A percentile compares a stretch with the other conserved stretches of the same genome.
phyloP scores from a whole-genome alignment of 2,329 filamentous ascomycete species.

The Cercospora citrullina region DNA sequence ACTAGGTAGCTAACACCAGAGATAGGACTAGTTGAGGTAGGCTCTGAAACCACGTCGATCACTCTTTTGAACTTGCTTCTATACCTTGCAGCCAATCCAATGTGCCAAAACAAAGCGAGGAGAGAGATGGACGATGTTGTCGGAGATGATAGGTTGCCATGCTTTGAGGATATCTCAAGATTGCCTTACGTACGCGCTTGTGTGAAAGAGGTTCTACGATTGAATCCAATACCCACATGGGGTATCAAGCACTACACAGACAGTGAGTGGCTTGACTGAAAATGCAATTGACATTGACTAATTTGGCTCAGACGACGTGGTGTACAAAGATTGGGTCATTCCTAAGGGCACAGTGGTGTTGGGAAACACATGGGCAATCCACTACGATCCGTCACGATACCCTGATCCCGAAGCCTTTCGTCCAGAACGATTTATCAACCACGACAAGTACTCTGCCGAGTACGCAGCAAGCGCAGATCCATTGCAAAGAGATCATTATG shows the following conservation, averaged over 20 bases:
- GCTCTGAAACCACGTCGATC: conserved; percentile 8
- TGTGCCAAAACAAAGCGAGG: conserved; percentile 25
- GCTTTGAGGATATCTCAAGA: conserved; percentile 29
- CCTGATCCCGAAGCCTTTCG: conserved; percentile 14
- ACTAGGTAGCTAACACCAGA: background rate
- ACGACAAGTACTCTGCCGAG: background rate
- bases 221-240: conserved; percentile 28
- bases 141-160: conserved; percentile 29
- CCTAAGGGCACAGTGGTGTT: conserved; percentile 12
- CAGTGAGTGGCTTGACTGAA: background rate
- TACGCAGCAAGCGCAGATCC: conserved; percentile 3
- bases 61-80: conserved; percentile 16
- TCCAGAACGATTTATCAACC: conserved; percentile 15
- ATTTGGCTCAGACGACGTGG: conserved; percentile 35
- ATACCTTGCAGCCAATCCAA: background rate
- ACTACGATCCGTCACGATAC: conserved; percentile 15
- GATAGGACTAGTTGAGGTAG: conserved; percentile 10
- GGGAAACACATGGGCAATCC: conserved; percentile 11
- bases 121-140: conserved; percentile 33
- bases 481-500: conserved; percentile 10
- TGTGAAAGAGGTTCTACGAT: conserved; percentile 39
- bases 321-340: conserved; percentile 20
- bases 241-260: background rate
- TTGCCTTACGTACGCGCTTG: conserved; percentile 33
- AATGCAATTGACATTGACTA: conserved; percentile 32